Evolutionary conservation across 768 basidiomycete species (phyloP), one percentile per base, ranked within the genome.

Genomic region (Mycena filopes): DNA sequence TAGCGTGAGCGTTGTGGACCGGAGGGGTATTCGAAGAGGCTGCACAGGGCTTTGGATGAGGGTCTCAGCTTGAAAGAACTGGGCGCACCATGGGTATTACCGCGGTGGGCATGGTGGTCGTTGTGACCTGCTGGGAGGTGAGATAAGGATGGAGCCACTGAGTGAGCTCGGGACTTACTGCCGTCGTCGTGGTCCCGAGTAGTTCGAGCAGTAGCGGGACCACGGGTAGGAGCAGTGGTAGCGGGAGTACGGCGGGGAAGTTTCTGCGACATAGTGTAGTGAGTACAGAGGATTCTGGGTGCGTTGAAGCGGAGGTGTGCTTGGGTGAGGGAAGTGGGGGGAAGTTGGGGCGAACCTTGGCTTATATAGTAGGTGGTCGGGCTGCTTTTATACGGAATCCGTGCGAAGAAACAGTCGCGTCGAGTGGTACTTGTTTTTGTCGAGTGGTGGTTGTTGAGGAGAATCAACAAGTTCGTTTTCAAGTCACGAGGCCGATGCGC

Each of bases 401-500:
- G 21, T 36, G 38, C 41, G 21, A 54, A 54, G 25, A 54, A 54
- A 54, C 23, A 4, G 41, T 26, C 54, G 54, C 54, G 54, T 43
- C 43, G 41, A 33, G 33, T 33, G 33, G 33, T 6, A 12, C 33
- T 33, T 33, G 33, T 33, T 33, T 33, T 33, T 12, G 33, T 33
- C 12, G 33, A 33, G 54, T 55, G 40, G 54, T 42, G 18, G 54
- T 55, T 42, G 54, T 55, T 55, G 54, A 1, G 20, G 28, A 55
- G 54, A 43, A 41, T 43, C 1, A 41, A n/a, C 40, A 41, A 21
- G 40, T 55, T 41, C 21, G 42, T 55, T 42, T 29, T 9, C n/a
- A n/a, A 43, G 54, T 55, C 54, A 55, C 54, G 41, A 12, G 54
- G 11, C n/a, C n/a, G n/a, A n/a, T n/a, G n/a, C n/a, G n/a, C n/a